These are phyloP conservation scores for Fusarium torulosum DNA, from an alignment of 2,329 filamentous ascomycete genomes.

Conservation along the genomic window DNA sequence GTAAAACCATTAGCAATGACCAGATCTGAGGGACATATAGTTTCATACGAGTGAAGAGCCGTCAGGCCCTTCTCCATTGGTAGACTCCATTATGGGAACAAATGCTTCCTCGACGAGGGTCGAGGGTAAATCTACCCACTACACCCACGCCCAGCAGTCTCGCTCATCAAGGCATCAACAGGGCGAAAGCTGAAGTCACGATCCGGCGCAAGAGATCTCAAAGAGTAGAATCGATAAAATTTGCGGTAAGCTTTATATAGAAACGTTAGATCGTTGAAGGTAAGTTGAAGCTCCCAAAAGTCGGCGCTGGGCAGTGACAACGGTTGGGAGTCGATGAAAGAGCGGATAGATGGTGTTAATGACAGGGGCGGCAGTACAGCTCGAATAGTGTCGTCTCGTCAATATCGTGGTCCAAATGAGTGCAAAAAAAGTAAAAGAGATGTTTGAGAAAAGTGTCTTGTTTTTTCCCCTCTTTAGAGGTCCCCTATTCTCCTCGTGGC, in stretches of 20 bases:
- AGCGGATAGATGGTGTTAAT: conserved; percentile 34
- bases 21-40: background rate
- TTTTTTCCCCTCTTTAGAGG: conserved; percentile 34
- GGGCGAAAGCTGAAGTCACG: conserved; percentile 21
- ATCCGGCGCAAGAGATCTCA: conserved; percentile 10
- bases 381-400: conserved; percentile 21
- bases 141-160: conserved; percentile 51
- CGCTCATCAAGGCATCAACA: conserved; percentile 50
- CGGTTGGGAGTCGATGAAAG: conserved; percentile 44
- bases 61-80: conserved; percentile 71
- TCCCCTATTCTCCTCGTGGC: conserved; percentile 49
- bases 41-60: conserved; percentile 78
- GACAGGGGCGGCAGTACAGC: conserved; percentile 39
- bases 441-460: conserved; percentile 34
- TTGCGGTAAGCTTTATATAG: conserved; percentile 6
- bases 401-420: conserved; percentile 15
- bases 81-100: conserved; percentile 49
- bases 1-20: conserved; percentile 44
- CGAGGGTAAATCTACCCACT: conserved; percentile 52
- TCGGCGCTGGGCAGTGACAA: conserved; percentile 43
- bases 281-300: conserved; percentile 25
- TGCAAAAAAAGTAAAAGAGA: conserved; percentile 19
- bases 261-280: conserved; percentile 13
- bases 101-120: conserved; percentile 48
- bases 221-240: conserved; percentile 1